These are phyloP conservation scores for Neurospora hispaniola DNA, from an alignment of 495 filamentous ascomycete species.

Conservation along the genomic window DNA sequence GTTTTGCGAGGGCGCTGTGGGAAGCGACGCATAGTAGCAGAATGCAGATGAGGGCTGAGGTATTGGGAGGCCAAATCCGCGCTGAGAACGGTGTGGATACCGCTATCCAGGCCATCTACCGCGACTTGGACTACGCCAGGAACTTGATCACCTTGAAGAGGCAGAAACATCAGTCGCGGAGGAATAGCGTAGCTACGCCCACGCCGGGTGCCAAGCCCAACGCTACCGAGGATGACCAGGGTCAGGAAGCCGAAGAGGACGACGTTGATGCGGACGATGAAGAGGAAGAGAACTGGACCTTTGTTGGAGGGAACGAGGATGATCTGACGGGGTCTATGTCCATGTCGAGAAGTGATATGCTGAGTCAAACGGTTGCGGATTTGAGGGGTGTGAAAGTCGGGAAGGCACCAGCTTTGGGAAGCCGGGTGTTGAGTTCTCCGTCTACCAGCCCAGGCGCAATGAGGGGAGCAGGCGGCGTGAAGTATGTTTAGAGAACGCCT, in stretches of 20 bases:
- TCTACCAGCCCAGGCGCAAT: neutral
- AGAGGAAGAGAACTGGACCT: conserved; percentile 41
- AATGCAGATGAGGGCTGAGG: conserved; percentile 77
- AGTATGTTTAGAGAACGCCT: neutral
- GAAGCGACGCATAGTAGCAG: conserved; percentile 77
- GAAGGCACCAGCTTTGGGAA: neutral
- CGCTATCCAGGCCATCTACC: conserved; percentile 88
- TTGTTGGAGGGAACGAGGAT: conserved; percentile 29
- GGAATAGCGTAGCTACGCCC: conserved; percentile 17
- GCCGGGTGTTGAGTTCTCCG: neutral
- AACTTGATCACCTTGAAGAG: conserved; percentile 58
- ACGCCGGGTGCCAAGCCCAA: neutral
- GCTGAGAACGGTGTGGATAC: conserved; percentile 82
- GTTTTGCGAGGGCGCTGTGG: conserved; percentile 83
- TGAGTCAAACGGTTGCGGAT: conserved; percentile 11
- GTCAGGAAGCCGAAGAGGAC: conserved; percentile 17
- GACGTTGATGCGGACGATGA: conserved; percentile 17
- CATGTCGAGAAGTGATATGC: neutral
- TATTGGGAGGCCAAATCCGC: conserved; percentile 77
- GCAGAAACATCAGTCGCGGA: conserved; percentile 43
- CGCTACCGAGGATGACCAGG: neutral
- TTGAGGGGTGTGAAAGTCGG: conserved; percentile 3
- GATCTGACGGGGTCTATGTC: neutral
- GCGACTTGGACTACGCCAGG: conserved; percentile 92
- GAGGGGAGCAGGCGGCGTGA: neutral